Evolutionary conservation across 441 rosid species (phyloP).

Genomic region (Bruguiera hainesii): DNA sequence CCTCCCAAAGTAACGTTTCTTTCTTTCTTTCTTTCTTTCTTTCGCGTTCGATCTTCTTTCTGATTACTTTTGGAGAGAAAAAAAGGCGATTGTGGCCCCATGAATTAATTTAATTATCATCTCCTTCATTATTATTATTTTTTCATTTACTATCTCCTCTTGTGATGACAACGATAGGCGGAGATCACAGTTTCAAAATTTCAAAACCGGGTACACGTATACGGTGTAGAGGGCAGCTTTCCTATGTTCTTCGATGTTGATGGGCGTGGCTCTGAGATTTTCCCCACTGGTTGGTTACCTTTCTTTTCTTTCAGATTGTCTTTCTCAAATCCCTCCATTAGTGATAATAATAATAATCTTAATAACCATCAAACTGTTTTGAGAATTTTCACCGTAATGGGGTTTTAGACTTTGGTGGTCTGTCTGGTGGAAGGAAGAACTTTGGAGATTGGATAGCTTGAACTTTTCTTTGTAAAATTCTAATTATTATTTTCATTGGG

Average conservation of each 20-base stretch:
- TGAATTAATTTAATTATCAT: too few relatives aligned
- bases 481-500: neutral
- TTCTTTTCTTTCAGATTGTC: neutral
- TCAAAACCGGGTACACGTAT: constrained; percentile 76
- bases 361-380: too few relatives aligned
- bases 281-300: constrained; percentile 61
- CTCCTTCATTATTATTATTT: neutral
- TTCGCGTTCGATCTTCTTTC: neutral
- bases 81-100: too few relatives aligned
- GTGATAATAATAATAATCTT: too few relatives aligned
- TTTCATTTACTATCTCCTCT: neutral
- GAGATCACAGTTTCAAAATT: constrained; percentile 80
- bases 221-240: constrained; percentile 70
- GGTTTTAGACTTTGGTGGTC: too few relatives aligned
- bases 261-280: constrained; percentile 80
- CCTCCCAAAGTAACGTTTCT: constrained; percentile 62
- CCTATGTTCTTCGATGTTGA: constrained; percentile 87
- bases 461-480: neutral
- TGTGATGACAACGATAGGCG: constrained; percentile 34
- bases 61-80: neutral
- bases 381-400: too few relatives aligned
- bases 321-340: too few relatives aligned
- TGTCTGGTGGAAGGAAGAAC: too few relatives aligned
- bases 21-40: neutral
- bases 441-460: too few relatives aligned